Base-by-base conservation (phyloP, 2,329 filamentous ascomycete species). In the Aspergillus ochraceoroseus region DNA sequence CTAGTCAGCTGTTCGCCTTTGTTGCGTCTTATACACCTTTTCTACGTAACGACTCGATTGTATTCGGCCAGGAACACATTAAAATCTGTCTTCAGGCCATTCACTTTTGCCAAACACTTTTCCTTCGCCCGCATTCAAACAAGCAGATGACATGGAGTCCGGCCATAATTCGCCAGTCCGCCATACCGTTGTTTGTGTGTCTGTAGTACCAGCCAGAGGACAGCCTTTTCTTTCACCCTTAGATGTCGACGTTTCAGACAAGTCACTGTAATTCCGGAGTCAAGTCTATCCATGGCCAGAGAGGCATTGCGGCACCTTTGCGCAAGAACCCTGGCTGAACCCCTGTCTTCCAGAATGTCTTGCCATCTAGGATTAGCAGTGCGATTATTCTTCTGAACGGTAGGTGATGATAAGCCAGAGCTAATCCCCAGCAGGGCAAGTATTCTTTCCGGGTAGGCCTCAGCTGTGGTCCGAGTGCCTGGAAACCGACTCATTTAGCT, bases 11-110 rank as follows among this genome's bases (percentile, higher is more conserved):
- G 49, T 62, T 61, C 58, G 63, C 55, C 61, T 58, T 59, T 51
- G 48, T 61, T 57, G 49, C 58, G 54, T 61, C 54, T 59, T 57
- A 53, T 56, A 43, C 52, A 58, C 50, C 57, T 48, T 54, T 57
- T 56, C 53, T 58, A 61, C 57, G 62, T 67, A 67, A 67, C 64
- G 65, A 65, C 62, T 60, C 61, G 62, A 56, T 62, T 60, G 58
- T 63, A 59, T 63, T 60, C 63, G 61, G 52, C 54, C 53, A 51
- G 48, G 52, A 53, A 41, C 46, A 53, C 39, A 46, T 36, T 36
- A 39, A 38, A 41, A 43, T 44, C 22, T 48, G 40, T 41, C 39
- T 40, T 44, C 41, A 37, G 43, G 43, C 36, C 42, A 39, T 32
- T 12, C 38, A 44, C 31, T 27, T 30, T 41, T 43, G 36, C 35